A percentile compares a stretch with the other conserved stretches of the same genome.
phyloP scores from a whole-genome alignment of 768 basidiomycete genomes.

The Rhodotorula paludigena region DNA sequence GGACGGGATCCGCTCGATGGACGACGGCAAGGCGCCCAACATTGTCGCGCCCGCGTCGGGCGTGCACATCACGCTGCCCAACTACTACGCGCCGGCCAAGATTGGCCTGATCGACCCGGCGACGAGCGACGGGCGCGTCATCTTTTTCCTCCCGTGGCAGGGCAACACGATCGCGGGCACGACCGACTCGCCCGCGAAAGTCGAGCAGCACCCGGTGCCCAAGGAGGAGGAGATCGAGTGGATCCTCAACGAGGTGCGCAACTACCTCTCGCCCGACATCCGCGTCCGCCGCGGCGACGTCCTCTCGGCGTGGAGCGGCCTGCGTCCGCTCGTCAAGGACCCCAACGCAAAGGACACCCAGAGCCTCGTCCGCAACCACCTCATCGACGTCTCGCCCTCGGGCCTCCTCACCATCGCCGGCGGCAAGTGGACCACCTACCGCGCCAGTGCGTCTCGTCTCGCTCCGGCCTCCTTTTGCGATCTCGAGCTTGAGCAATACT shows the following conservation, averaged over 20 bases:
- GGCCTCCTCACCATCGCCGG: conserved; percentile 92
- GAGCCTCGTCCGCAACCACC: conserved; percentile 84
- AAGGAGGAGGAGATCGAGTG: conserved; percentile 92
- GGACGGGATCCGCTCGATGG: conserved; percentile 76
- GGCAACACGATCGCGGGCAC: conserved; percentile 96
- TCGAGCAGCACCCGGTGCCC: conserved; percentile 70
- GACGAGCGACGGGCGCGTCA: conserved; percentile 92
- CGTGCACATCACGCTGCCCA: conserved; percentile 91
- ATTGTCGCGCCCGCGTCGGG: conserved; percentile 92
- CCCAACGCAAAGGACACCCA: conserved; percentile 71
- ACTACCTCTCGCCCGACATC: conserved; percentile 86
- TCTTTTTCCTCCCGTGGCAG: conserved; percentile 99
- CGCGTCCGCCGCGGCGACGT: conserved; percentile 91
- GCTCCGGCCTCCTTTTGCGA: background rate
- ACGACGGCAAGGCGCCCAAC: conserved; percentile 56
- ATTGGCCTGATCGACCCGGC: conserved; percentile 95
- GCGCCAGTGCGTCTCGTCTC: conserved; percentile 44
- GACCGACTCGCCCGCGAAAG: conserved; percentile 68
- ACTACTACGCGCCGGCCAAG: conserved; percentile 84
- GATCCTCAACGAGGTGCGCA: conserved; percentile 87
- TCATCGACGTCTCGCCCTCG: conserved; percentile 67
- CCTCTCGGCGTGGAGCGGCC: conserved; percentile 86
- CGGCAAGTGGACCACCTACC: conserved; percentile 85
- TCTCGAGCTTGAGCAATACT: background rate
- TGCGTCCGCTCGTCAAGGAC: conserved; percentile 83